Base-by-base conservation (phyloP, 2,329 filamentous ascomycete genomes). In the Colletotrichum paranaense region DNA sequence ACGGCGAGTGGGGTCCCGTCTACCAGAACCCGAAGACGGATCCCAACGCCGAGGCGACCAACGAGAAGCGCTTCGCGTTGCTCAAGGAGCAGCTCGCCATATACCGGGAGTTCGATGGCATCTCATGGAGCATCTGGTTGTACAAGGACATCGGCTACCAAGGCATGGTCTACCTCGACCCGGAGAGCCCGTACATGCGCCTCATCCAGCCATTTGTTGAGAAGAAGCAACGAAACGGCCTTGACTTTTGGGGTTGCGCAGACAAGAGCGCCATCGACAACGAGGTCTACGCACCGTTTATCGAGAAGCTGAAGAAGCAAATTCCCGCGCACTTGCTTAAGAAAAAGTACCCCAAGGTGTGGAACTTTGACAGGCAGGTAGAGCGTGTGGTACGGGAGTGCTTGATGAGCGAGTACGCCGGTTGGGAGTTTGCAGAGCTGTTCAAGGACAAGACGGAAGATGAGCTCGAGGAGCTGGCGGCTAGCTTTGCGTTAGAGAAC, bases 121-220 rank as follows among this genome's bases (percentile, higher is more conserved):
- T 86, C 4, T 86, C 85, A 58, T 92, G 90, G 90, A 87, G 82
- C 16, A 92, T 92, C 76, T 90, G 88, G 88, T 79, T 88, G 0
- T 90, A 89, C 79, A 90, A 90, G 77, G 88, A 90, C 71, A 86
- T 90, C 52, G 87, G 88, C 0, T 84, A 87, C 57, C 88, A 90
- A 78, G 88, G 88, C 6, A 89, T 90, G 88, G 81, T 88, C 0
- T 86, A 88, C 73, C 81, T 86, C 0, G 81, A 82, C 42, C 85
- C 86, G 0, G 78, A 85, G 12, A 86, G 83, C 8, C 76, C 82
- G 2, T 90, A 88, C 80, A 89, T 89, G 78, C 82, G 82, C 26
- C 84, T 86, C 2, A 84, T 91, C 55, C 77, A 82, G 22, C 83
- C 86, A 0, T 89, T 91, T 67, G 78, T 91, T 0, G 84, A 86